A percentile compares a stretch with the other conserved stretches of the same genome.
phyloP scores from a whole-genome alignment of 176 grass and related monocot species.

The Eremochloa ophiuroides region DNA sequence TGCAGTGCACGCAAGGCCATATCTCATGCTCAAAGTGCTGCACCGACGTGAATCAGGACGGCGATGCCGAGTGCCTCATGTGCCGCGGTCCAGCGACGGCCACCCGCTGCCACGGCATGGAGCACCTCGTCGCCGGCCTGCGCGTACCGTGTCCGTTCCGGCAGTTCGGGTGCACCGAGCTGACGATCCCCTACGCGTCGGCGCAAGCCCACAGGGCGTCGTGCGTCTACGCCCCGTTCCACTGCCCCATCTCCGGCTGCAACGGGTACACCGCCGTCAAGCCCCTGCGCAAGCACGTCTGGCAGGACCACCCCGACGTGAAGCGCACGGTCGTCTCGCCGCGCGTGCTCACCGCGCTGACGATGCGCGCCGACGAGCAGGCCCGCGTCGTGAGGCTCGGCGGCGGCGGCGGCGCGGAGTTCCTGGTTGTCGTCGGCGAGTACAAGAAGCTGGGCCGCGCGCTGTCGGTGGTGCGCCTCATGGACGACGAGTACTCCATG shows the following conservation, averaged over 20 bases:
- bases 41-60: background rate
- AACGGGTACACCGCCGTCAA: background rate
- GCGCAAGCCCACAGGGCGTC: background rate
- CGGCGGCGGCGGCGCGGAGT: background rate
- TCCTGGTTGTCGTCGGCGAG: background rate
- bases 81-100: background rate
- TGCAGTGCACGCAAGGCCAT: slow-evolving; percentile 14
- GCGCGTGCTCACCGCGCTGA: background rate
- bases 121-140: background rate
- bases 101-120: slow-evolving; percentile 6
- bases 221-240: background rate
- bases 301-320: background rate
- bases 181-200: background rate
- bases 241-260: slow-evolving; percentile 11
- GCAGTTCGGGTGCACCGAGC: background rate
- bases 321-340: background rate
- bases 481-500: background rate
- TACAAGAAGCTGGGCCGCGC: background rate
- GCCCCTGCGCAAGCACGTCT: background rate
- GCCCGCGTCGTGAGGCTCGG: background rate
- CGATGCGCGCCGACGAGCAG: background rate
- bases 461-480: background rate
- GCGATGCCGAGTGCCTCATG: background rate
- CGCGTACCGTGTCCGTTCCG: background rate
- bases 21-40: background rate